Conservation (phyloP, 2,329 filamentous ascomycete genomes). For the Chaetomiaceae sp. region DNA sequence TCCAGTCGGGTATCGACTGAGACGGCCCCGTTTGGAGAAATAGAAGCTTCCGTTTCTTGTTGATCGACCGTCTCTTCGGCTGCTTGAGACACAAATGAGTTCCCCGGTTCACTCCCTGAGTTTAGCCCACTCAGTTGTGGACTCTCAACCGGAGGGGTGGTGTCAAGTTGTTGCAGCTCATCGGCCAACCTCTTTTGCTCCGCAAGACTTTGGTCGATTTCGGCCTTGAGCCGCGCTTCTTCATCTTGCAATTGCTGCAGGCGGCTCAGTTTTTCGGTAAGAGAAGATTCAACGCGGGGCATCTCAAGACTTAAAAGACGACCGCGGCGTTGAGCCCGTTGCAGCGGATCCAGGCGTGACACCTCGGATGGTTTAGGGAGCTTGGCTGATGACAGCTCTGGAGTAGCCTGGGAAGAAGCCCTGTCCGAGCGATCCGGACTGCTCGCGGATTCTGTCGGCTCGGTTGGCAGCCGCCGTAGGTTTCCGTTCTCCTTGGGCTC, state of each 20-base stretch:
- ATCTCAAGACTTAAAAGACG: constrained; percentile 39
- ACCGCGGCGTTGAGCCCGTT: constrained; percentile 27
- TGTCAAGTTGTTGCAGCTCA: constrained; percentile 35
- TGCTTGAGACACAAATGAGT: not conserved
- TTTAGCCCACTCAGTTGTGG: constrained; percentile 1
- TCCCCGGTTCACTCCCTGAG: not conserved
- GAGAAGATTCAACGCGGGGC: constrained; percentile 36
- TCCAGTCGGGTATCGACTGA: not conserved
- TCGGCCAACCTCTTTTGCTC: constrained; percentile 33
- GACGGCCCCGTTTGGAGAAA: not conserved
- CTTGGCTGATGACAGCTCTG: constrained; percentile 26
- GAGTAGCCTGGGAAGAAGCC: constrained; percentile 26
- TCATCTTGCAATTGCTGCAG: constrained; percentile 45
- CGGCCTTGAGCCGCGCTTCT: constrained; percentile 45
- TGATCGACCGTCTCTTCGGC: not conserved
- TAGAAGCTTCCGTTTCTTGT: not conserved
- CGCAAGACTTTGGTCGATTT: constrained; percentile 37
- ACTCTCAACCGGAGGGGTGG: constrained; percentile 33
- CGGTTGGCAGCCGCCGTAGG: constrained; percentile 13
- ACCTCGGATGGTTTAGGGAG: constrained; percentile 28
- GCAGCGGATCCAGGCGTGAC: not conserved
- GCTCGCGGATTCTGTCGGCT: constrained; percentile 22
- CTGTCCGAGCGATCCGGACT: constrained; percentile 22
- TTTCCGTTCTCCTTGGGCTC: constrained; percentile 24
- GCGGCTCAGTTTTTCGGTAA: constrained; percentile 45